Conservation (phyloP, 345 rosid genomes). For the Physaria fendleri region DNA sequence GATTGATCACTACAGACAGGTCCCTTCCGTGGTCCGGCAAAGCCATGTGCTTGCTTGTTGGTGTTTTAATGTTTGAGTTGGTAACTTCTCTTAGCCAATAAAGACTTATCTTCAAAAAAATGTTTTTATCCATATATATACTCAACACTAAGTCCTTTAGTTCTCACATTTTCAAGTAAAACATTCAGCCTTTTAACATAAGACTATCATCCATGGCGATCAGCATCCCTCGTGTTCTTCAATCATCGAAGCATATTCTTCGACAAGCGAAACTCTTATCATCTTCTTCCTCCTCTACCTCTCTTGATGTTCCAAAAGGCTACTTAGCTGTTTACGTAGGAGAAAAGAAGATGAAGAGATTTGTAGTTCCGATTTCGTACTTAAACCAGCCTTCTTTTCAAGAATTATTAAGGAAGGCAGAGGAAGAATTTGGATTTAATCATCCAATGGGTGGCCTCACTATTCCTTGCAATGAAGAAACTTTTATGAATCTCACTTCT, state of each 20-base stretch:
- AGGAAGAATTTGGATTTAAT: constrained; percentile 41
- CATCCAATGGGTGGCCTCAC: constrained; percentile 41
- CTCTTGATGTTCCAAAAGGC: constrained; percentile 39
- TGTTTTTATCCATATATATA: constrained; percentile 23
- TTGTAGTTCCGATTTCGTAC: constrained; percentile 34
- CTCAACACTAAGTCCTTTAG: neutral
- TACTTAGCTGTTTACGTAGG: constrained; percentile 40
- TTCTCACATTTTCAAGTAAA: neutral
- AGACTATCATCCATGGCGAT: constrained; percentile 25
- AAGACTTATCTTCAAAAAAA: constrained; percentile 9
- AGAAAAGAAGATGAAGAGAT: constrained; percentile 33
- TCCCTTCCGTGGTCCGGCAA: constrained; percentile 33
- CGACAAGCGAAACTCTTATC: constrained; percentile 23
- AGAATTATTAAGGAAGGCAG: constrained; percentile 25
- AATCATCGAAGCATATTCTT: constrained; percentile 27
- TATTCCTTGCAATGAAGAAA: constrained; percentile 39
- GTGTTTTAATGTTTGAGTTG: constrained; percentile 6
- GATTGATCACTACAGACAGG: constrained; percentile 10
- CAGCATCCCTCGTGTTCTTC: constrained; percentile 19
- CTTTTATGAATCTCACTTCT: constrained; percentile 32
- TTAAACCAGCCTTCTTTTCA: constrained; percentile 39
- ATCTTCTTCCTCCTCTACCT: constrained; percentile 12
- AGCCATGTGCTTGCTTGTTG: constrained; percentile 33
- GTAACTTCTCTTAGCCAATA: constrained; percentile 7
- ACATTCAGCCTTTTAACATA: constrained; percentile 5